Evolutionary conservation across 805 yeast species (phyloP), one percentile per base, ranked within the genome.

Genomic region (Cyberlindnera maritima): DNA sequence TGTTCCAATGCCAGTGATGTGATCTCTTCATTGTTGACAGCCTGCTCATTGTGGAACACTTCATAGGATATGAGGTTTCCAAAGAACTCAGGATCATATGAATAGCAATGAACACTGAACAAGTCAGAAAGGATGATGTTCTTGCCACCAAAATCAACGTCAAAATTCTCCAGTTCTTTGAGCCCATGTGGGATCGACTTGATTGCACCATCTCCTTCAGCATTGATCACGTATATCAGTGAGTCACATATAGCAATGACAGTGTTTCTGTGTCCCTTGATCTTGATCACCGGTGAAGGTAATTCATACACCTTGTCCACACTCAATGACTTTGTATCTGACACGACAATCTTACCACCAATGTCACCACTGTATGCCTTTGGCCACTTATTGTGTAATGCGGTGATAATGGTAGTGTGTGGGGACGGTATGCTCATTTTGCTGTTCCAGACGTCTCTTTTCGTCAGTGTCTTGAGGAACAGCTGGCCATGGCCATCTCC

Each of bases 131-230:
- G 18, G 1, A 60, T 39, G 10, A 60, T 32, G 3, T 41, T 2
- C 28, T 50, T 49, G 2, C 58, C 59, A 11, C 54, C 56, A 36
- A 58, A 56, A 42, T 61, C 65, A 15, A 61, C 61, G 6, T 55
- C 54, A 13, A 56, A 60, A 38, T 45, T 31, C 14, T 31, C 10
- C 2, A 26, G 31, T 14, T 26, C 25, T 8, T 7, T 13, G 7
- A 31, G 20, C 9, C 37, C 15, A 33, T 46, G 48, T 2, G 38
- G 41, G 8, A 56, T 49, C 3, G 39, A 15, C 29, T 36, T n/a
- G 2, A 48, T 26, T 3, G 10, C 14, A 14, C 34, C 29, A 3
- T 33, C 33, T 5, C 38, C 19, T 6, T 36, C 45, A 19, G n/a
- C 36, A 12, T 50, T 49, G 4, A 52, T 13, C 5, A 53, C 36